Evolutionary conservation across 75 land plant genomes (phyloP).

Genomic region (Adiantum capillusveneris): DNA sequence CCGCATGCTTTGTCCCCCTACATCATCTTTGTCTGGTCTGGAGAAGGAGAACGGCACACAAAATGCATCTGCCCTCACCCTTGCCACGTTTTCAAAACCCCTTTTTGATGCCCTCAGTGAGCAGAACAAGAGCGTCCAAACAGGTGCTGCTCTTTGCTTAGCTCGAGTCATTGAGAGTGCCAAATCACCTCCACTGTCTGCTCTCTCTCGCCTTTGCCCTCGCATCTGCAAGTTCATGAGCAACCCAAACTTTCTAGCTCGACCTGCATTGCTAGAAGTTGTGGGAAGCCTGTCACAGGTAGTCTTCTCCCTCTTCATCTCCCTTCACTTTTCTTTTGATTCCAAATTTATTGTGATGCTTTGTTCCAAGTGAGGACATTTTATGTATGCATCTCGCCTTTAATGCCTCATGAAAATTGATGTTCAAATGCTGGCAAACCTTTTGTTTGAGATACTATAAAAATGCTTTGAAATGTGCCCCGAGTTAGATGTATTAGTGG

Average conservation of each 20-base stretch:
- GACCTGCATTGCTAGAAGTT: slow-evolving; percentile 52
- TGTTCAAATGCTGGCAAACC: no score
- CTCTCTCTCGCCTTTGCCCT: slow-evolving; percentile 64
- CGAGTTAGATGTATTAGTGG: no score
- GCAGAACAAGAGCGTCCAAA: slow-evolving; percentile 68
- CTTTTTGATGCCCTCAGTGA: slow-evolving; percentile 70
- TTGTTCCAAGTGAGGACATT: no score
- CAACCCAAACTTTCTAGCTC: slow-evolving; percentile 56
- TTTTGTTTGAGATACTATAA: no score
- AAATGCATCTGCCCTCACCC: slow-evolving; percentile 7
- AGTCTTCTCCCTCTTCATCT: no score
- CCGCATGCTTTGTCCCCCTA: slow-evolving; percentile 21
- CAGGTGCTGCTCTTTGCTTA: slow-evolving; percentile 70
- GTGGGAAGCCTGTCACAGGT: slow-evolving; percentile 76
- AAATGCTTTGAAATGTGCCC: no score
- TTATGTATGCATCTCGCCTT: no score
- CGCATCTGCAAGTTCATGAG: slow-evolving; percentile 57
- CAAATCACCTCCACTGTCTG: slow-evolving; percentile 25
- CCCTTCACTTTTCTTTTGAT: background rate
- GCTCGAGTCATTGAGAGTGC: slow-evolving; percentile 18
- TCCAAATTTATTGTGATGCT: no score
- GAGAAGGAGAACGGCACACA: slow-evolving; percentile 3
- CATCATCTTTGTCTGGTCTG: background rate
- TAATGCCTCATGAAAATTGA: no score
- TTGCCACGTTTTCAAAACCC: slow-evolving; percentile 54